Base-by-base conservation (phyloP, 2,329 filamentous ascomycete species). In the Fonsecaea multimorphosa region DNA sequence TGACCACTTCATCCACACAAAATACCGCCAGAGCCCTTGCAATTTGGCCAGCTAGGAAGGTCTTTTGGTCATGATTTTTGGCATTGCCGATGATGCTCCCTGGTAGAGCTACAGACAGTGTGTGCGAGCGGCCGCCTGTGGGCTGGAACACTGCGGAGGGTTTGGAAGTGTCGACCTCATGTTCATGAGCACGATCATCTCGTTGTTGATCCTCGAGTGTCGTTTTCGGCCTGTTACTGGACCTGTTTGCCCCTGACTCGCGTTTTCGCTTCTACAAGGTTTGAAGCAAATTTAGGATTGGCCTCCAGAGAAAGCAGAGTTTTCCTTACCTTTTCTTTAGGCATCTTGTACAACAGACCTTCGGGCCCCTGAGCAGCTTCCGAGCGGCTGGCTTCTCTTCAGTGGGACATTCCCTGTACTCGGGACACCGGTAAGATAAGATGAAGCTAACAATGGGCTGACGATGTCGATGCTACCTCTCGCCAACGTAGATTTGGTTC, bases 21-120 rank as follows among this genome's bases (percentile, higher is more conserved):
- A 95, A 96, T 68, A 96, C 89, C 67, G 91, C 90, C 58, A 92
- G 85, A 36, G 91, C 91, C 60, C 92, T 90, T 5, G 92, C 92
- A 60, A 96, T 88, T 69, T 90, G 88, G 7, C 90, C 91, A 1
- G 89, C 89, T 55, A 91, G 83, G 55, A 85, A 84, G 38, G 89
- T 92, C 75, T 92, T 89, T 74, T 91, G 88, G 66, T 96, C 91
- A 68, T 89, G 87, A 9, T 89, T 90, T 64, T 86, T 82, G 40
- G 89, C 87, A 75, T 90, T 93, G 71, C 56, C 57, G 40, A 94
- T 84, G 52, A 95, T 87, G 74, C 91, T 94, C 36, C 89, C 91
- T 1, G 92, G 91, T 32, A 96, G 78, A 2, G 92, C 92, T 36
- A 95, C 84, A 49, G 89, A 93, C 19, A 95, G 76, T 0, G 92